Base-by-base conservation (phyloP, 2,329 filamentous ascomycete species). In the Dactylellina cionopaga region DNA sequence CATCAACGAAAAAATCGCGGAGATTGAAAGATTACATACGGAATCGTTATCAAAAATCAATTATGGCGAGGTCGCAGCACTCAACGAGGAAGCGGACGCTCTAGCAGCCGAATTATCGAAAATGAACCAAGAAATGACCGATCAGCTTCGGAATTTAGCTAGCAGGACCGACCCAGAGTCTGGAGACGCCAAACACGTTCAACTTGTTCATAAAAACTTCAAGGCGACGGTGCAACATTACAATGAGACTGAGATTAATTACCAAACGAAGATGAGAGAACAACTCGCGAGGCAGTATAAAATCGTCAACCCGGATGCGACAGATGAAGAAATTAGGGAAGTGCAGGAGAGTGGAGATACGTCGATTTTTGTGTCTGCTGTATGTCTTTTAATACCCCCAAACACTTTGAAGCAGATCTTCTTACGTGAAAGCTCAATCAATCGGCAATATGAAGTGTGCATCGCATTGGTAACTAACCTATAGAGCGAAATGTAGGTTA, bases 331-430 rank as follows among this genome's bases (percentile, higher is more conserved):
- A 80, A 88, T 93, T 1, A 82, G 85, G 51, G 83, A 91, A 79
- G 90, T 90, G 2, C 83, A 87, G 22, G 84, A 91, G 76, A 92
- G 79, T 91, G 90, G 89, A 87, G 89, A 59, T 86, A 90, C 69
- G 89, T 93, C 82, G 89, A 90, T 95, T 62, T 95, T 94, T 83
- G 89, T 92, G 81, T 89, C 88, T 65, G 91, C 91, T 70, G 91
- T 94, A 85, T 80, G 88, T 84, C 56, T 7, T 17, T 74, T 56
- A 29, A 24, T 17, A 10, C 15, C 89, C 89, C 63, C 89, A 91
- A 15, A 33, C n/a, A n/a, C n/a, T n/a, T n/a, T n/a, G n/a, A n/a
- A n/a, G n/a, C n/a, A n/a, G n/a, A n/a, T n/a, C n/a, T n/a, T n/a
- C n/a, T n/a, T n/a, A n/a, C n/a, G n/a, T n/a, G n/a, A n/a, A n/a